Percentiles rank a stretch among this genome's conserved stretches.
These are phyloP conservation scores for Boletus tylopilopsis DNA, from an alignment of 768 basidiomycete species.

Conservation along the genomic window DNA sequence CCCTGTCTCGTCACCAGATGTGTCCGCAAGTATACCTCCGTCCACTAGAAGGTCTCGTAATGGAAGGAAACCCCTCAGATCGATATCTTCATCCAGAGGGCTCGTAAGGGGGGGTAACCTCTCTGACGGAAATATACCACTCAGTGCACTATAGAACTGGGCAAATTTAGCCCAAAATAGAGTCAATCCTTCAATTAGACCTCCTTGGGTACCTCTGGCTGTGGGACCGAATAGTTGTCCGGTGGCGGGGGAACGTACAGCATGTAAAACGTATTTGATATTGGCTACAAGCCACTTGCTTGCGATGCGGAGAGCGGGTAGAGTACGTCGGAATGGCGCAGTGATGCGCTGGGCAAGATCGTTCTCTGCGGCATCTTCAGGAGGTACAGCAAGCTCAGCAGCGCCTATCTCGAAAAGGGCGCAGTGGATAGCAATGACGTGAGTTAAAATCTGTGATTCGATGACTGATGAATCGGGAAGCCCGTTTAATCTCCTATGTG, in stretches of 20 bases:
- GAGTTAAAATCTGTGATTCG: constrained; percentile 64
- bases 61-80: constrained; percentile 85
- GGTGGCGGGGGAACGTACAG: constrained; percentile 31
- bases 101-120: constrained; percentile 54
- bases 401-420: constrained; percentile 64
- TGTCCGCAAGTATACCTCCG: constrained; percentile 2
- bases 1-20: constrained; percentile 20
- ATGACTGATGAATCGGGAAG: constrained; percentile 33
- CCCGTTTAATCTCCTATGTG: constrained; percentile 24
- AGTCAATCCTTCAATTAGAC: constrained; percentile 32
- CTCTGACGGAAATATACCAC: constrained; percentile 62
- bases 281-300: constrained; percentile 88
- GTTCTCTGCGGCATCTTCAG: constrained; percentile 49
- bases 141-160: constrained; percentile 60
- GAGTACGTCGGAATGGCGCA: constrained; percentile 77
- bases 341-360: constrained; percentile 81
- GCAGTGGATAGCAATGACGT: constrained; percentile 63
- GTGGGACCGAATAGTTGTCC: constrained; percentile 3
- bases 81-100: constrained; percentile 86
- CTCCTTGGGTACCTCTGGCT: constrained; percentile 17
- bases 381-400: constrained; percentile 53
- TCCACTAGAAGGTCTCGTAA: constrained; percentile 57
- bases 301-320: constrained; percentile 83
- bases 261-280: constrained; percentile 58
- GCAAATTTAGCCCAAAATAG: constrained; percentile 74